Percentiles rank a stretch among this genome's conserved stretches.
phyloP scores from a whole-genome alignment of 495 filamentous ascomycete genomes.

The Lineolata rhizophorae region DNA sequence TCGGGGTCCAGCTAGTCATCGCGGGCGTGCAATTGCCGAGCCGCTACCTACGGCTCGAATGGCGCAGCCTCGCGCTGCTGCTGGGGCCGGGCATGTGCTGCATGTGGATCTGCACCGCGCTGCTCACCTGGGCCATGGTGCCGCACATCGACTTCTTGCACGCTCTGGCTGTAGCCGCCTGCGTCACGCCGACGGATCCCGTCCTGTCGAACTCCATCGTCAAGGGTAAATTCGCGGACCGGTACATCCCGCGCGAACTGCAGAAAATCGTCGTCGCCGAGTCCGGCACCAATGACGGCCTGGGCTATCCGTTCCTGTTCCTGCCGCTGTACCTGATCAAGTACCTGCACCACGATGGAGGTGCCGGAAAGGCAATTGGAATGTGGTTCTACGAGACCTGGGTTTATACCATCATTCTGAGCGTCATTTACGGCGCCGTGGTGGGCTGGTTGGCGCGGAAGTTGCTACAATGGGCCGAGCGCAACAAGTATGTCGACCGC shows the following conservation, averaged over 20 bases:
- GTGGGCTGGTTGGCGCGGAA: conserved; percentile 69
- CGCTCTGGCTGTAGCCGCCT: conserved; percentile 57
- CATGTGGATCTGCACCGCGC: conserved; percentile 73
- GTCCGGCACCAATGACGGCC: conserved; percentile 76
- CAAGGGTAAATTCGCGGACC: conserved; percentile 83
- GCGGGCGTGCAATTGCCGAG: conserved; percentile 83
- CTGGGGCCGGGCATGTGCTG: conserved; percentile 68
- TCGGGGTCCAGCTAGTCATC: conserved; percentile 78
- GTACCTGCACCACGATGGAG: conserved; percentile 38
- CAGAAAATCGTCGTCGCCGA: conserved; percentile 81
- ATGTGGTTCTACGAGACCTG: conserved; percentile 78
- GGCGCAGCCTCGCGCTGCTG: conserved; percentile 52
- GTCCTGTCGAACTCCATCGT: conserved; percentile 78
- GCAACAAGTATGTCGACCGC: conserved; percentile 62
- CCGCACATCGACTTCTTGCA: conserved; percentile 53
- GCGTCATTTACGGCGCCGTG: conserved; percentile 50
- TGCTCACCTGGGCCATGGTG: conserved; percentile 61
- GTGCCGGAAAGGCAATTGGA: conserved; percentile 38
- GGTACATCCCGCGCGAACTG: conserved; percentile 60
- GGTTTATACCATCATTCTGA: conserved; percentile 63
- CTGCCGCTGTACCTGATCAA: conserved; percentile 67
- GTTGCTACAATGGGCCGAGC: conserved; percentile 64
- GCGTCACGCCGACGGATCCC: conserved; percentile 82
- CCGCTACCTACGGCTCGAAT: conserved; percentile 61
- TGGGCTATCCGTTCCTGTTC: conserved; percentile 87